Conservation (phyloP, 2,329 filamentous ascomycete genomes). For the Alternaria arborescens region DNA sequence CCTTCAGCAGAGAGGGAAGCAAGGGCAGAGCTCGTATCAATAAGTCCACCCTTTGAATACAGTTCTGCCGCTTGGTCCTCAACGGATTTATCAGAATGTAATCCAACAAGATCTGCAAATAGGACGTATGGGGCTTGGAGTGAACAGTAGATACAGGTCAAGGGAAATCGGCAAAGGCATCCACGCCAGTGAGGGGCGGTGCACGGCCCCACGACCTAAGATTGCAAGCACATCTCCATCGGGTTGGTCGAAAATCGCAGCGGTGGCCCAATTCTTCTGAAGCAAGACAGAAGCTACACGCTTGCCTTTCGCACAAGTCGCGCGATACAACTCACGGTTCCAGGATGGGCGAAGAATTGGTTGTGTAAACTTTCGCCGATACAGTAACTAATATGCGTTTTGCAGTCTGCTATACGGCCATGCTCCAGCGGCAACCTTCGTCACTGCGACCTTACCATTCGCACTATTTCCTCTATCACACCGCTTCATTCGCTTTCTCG, state of each 20-base stretch:
- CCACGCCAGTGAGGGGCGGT: no score
- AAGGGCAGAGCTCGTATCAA: no score
- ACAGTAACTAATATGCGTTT: background rate
- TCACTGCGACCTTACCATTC: background rate
- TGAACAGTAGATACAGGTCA: no score
- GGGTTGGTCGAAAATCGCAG: background rate
- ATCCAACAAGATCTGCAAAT: no score
- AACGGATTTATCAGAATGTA: no score
- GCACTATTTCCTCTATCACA: background rate
- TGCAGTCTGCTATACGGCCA: background rate
- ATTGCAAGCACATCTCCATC: background rate
- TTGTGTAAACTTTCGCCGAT: background rate
- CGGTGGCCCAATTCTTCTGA: background rate
- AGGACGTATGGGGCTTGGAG: no score
- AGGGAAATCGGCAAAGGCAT: no score
- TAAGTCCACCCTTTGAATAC: no score
- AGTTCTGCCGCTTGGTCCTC: no score
- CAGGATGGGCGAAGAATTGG: background rate
- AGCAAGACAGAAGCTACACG: background rate
- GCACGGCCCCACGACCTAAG: no score
- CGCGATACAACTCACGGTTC: no score
- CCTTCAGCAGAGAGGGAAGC: no score
- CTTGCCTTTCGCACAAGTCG: background rate
- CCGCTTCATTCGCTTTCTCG: background rate
- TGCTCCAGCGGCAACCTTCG: background rate